Evolutionary conservation across 805 yeast genomes (phyloP), one percentile per base, ranked within the genome.

Genomic region (Kluyveromyces lactis): DNA sequence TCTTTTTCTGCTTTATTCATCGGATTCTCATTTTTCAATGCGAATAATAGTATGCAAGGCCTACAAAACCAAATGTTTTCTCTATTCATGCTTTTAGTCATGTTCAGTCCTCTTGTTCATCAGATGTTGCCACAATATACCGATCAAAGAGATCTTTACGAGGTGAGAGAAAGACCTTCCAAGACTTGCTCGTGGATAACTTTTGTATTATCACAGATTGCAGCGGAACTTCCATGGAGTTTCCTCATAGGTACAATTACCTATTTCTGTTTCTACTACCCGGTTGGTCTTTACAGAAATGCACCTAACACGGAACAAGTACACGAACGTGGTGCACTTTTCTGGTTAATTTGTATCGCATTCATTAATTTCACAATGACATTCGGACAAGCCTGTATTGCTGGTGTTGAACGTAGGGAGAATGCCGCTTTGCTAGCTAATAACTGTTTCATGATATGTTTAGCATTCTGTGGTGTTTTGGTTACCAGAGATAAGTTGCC

Each of bases 21-120:
- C 49, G 78, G 79, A 40, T 73, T 73, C 51, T 67, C 79, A 1
- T 73, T 73, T 55, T 77, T 67, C 60, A 70, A 72, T 42, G 79
- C 80, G 8, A 60, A 61, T 40, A 63, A 61, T 2, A 65, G 77
- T 11, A 49, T 63, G 28, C 77, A 65, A 49, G 66, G 66, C 27
- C 41, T 61, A 42, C 64, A 60, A 43, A 60, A 60, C 48, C 58
- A 64, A 10, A 42, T 64, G 55, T 64, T 66, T 42, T 52, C 63
- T 29, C 58, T 56, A 8, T 67, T 66, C 47, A 55, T 66, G 42
- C 49, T 68, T 3, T 55, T 64, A 36, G 62, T 66, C 44, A 48
- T 63, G 15, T 60, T 68, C 13, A 64, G 67, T 11, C 69, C 71
- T 2, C 53, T 60, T 16, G 59, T 66, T 45, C 64, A 66, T 43